These are phyloP conservation scores for Pythium scleroteichum DNA, from an alignment of 352 stramenopile species.

Conservation along the genomic window DNA sequence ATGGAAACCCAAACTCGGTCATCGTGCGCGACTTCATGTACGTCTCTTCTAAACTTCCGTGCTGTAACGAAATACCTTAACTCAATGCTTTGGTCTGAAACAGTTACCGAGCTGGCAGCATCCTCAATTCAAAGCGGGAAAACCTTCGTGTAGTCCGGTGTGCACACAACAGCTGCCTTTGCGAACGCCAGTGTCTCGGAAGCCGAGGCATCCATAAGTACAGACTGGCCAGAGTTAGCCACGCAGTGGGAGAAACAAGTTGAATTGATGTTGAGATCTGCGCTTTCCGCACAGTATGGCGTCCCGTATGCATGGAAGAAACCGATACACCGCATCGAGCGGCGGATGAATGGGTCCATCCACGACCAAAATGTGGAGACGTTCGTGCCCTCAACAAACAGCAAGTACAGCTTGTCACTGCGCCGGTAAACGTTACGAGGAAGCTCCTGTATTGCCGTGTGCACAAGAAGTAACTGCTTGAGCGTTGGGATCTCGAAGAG, in stretches of 20 bases:
- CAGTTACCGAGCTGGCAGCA: too few species aligned
- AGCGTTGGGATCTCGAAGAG: conserved; percentile 6
- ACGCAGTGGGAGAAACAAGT: neutral
- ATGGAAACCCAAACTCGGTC: too few species aligned
- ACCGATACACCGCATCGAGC: neutral
- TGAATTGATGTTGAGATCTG: neutral
- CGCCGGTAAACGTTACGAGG: neutral
- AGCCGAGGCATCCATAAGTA: conserved; percentile 14
- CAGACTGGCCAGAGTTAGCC: neutral
- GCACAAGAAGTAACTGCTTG: neutral
- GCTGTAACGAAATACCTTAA: too few species aligned
- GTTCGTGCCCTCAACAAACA: neutral
- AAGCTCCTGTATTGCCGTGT: conserved; percentile 5
- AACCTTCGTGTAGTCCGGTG: neutral
- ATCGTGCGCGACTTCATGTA: too few species aligned
- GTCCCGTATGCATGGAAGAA: conserved; percentile 8
- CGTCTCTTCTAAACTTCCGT: too few species aligned
- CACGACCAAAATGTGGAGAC: too few species aligned
- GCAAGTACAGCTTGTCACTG: neutral
- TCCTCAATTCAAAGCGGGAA: too few species aligned
- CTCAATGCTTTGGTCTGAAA: too few species aligned
- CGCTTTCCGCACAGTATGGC: conserved; percentile 3
- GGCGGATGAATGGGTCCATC: too few species aligned
- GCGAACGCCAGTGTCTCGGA: conserved; percentile 1
- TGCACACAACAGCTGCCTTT: neutral